Percentiles rank a stretch among this genome's conserved stretches.
phyloP scores from a whole-genome alignment of 179 eudicot genomes.

The Beta corolliflora region DNA sequence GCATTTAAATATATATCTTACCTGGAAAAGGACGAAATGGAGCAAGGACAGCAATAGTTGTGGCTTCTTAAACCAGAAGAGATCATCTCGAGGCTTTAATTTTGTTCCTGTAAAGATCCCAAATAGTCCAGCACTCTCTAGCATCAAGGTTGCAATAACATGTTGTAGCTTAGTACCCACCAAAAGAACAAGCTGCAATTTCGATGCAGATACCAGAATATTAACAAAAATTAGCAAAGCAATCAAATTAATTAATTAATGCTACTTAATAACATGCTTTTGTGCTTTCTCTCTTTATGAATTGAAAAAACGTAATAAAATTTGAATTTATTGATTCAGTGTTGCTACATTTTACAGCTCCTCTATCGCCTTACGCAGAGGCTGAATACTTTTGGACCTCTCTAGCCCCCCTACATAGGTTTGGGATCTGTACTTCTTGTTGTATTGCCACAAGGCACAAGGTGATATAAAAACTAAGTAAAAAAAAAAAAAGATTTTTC shows the following conservation, averaged over 20 bases:
- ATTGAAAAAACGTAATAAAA: neutral
- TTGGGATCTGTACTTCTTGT: neutral
- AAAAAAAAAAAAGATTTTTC: neutral
- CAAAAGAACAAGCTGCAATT: slow-evolving; percentile 82
- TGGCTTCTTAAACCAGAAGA: slow-evolving; percentile 97
- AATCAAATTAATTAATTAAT: neutral
- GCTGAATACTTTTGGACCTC: neutral
- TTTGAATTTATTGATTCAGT: neutral
- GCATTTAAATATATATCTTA: slow-evolving; percentile 21
- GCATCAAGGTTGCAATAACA: slow-evolving; percentile 84
- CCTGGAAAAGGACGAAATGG: slow-evolving; percentile 98
- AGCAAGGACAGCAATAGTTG: slow-evolving; percentile 74
- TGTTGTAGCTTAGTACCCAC: slow-evolving; percentile 93
- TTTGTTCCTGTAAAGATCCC: slow-evolving; percentile 61
- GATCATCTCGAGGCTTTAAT: slow-evolving; percentile 87
- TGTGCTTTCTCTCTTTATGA: neutral
- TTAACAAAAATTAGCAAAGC: neutral
- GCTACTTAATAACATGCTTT: neutral
- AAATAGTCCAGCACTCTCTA: slow-evolving; percentile 78
- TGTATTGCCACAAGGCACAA: neutral
- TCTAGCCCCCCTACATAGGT: neutral
- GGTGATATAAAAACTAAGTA: neutral
- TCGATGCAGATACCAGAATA: neutral
- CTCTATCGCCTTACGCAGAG: neutral
- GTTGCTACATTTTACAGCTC: neutral